Evolutionary conservation across 345 rosid species (phyloP), one percentile per base, ranked within the genome.

Genomic region (Salix exigua): DNA sequence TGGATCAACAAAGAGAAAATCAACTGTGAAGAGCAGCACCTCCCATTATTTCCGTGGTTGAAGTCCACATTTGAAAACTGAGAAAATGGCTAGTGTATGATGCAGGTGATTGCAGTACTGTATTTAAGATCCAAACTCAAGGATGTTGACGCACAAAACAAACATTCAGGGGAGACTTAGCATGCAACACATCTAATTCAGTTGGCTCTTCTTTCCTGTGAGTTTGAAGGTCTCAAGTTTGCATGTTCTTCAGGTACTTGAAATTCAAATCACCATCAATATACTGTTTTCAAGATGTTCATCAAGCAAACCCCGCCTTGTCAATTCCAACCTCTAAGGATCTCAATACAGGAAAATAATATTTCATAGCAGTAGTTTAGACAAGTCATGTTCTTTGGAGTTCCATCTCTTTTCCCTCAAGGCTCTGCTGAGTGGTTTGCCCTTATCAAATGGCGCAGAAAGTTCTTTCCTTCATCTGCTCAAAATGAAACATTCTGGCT

Each of bases 21-120:
- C 50, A 46, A 46, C 50, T 46, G 18, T 14, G 50, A 46, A 46
- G 50, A 13, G 50, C 50, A 14, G 50, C 50, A 14, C 18, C 50
- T 44, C 18, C 17, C 50, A 44, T 44, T 44, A 44, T 44, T 44
- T 46, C 50, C 50, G 17, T 44, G 50, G 18, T 42, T 42, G 48
- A 42, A 0, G 10, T 25, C n/a, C 65, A 61, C 25, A 55, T 58
- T 70, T 74, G 55, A 26, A 61, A 37, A 33, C 60, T 78, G 75
- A 63, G 46, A 67, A 33, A 12, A 7, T 35, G 55, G 37, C 28
- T 13, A 65, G 81, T 87, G 73, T 70, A 78, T 84, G n/a, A n/a
- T 88, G 76, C 90, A 96, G 99, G 97, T 93, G 67, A 87, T 93
- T 88, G 88, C 98, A n/a, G n/a, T n/a, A 55, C 68, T 96, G 83